Conservation (phyloP, 2,329 filamentous ascomycete genomes). For the Trichothecium roseum region DNA sequence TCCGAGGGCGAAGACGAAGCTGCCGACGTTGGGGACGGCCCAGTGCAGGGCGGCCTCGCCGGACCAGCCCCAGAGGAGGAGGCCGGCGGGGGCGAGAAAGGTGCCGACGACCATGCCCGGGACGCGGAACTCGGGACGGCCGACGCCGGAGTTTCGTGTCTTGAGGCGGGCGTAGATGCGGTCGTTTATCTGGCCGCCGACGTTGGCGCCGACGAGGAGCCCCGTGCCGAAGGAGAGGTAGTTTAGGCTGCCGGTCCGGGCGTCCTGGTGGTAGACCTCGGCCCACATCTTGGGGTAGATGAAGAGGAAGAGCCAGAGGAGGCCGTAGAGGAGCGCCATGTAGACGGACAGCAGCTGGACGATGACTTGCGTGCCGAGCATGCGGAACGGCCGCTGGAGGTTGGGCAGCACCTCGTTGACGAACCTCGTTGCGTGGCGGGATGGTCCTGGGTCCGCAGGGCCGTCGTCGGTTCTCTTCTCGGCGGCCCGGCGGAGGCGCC, state of each 20-base stretch:
- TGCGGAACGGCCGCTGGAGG: constrained; percentile 29
- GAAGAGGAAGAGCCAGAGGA: constrained; percentile 38
- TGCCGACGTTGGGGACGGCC: constrained; percentile 53
- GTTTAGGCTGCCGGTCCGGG: constrained; percentile 32
- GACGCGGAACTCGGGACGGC: constrained; percentile 12
- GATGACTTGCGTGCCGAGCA: constrained; percentile 35
- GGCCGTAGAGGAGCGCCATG: constrained; percentile 37
- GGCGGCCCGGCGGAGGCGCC: not conserved
- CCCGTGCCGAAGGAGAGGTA: constrained; percentile 39
- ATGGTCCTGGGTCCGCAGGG: constrained; percentile 8
- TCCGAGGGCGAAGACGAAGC: constrained; percentile 50
- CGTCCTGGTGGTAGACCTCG: constrained; percentile 29
- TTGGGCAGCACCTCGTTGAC: not conserved
- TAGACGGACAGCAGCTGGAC: constrained; percentile 35
- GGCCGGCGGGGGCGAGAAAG: constrained; percentile 45
- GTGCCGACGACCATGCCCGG: constrained; percentile 11
- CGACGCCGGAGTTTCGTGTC: constrained; percentile 2
- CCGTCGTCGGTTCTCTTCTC: not conserved
- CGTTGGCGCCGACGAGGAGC: constrained; percentile 36
- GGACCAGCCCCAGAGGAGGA: constrained; percentile 63
- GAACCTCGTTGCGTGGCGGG: not conserved
- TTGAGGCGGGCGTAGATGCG: constrained; percentile 8
- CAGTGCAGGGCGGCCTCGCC: constrained; percentile 42
- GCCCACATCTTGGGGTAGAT: constrained; percentile 37
- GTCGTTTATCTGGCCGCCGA: constrained; percentile 24